A percentile compares a stretch with the other conserved stretches of the same genome.
These are phyloP conservation scores for Lodderomyces theae DNA, from an alignment of 1,139 yeast genomes.

Conservation along the genomic window DNA sequence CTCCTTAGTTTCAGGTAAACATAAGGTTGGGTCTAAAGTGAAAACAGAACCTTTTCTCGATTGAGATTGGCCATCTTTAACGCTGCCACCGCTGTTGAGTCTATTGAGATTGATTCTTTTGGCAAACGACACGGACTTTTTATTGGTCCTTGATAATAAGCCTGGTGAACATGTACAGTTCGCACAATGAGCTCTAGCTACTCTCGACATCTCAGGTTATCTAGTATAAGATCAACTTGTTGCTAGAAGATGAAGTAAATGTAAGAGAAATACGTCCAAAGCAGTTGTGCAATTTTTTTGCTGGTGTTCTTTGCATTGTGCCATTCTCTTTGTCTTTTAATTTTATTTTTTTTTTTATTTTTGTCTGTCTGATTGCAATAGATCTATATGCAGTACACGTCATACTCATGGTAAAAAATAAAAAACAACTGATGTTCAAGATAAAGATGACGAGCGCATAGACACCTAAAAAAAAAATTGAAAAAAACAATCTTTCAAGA, in stretches of 20 bases:
- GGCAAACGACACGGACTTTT: conserved; percentile 52
- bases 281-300: not conserved
- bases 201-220: conserved; percentile 29
- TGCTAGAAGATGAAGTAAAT: too few relatives aligned
- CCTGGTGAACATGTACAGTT: conserved; percentile 87
- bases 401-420: too few relatives aligned
- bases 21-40: conserved; percentile 46
- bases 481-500: not conserved
- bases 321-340: not conserved
- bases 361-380: not conserved
- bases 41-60: conserved; percentile 49
- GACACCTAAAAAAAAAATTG: not conserved
- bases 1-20: conserved; percentile 46
- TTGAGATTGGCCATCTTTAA: conserved; percentile 5
- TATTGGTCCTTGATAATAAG: conserved; percentile 59
- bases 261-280: not conserved
- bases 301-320: not conserved
- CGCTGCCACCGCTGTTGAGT: conserved; percentile 17
- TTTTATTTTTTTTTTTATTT: not conserved
- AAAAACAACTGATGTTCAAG: not conserved
- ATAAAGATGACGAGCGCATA: not conserved
- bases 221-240: too few relatives aligned
- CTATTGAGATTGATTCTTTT: conserved; percentile 45
- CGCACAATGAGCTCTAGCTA: conserved; percentile 52
- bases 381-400: conserved; percentile 1